Evolutionary conservation across 169 alveolate genomes (phyloP).

Genomic region (Perkinsus marinus): DNA sequence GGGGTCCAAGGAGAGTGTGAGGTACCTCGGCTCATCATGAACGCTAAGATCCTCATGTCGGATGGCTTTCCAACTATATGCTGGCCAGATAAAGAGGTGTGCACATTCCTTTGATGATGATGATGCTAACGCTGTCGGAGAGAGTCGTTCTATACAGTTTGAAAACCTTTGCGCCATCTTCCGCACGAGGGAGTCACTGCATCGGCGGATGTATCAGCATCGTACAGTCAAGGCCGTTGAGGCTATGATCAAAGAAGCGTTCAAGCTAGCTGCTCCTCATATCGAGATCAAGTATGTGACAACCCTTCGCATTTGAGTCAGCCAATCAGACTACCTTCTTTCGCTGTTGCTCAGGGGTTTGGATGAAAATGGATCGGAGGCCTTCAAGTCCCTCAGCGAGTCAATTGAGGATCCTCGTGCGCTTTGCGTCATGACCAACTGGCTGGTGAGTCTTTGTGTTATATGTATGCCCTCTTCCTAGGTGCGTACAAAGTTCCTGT

Average conservation of each 20-base stretch:
- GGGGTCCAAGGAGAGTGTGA: slow-evolving; percentile 25
- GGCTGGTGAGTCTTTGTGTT: neutral
- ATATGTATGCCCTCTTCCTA: neutral
- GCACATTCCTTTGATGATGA: neutral
- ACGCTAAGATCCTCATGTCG: neutral
- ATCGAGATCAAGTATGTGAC: neutral
- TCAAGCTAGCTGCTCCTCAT: neutral
- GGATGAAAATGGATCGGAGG: neutral
- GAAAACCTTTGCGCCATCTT: slow-evolving; percentile 46
- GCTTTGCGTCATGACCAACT: neutral
- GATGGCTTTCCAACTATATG: neutral
- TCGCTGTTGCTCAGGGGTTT: neutral
- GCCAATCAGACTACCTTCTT: no score
- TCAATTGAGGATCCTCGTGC: neutral
- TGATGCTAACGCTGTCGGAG: slow-evolving; percentile 6
- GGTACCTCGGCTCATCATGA: slow-evolving; percentile 2
- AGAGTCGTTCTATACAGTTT: slow-evolving; percentile 10
- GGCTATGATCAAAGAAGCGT: slow-evolving; percentile 48
- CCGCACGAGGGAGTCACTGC: slow-evolving; percentile 40
- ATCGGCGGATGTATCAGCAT: slow-evolving; percentile 47
- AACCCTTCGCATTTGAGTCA: no score
- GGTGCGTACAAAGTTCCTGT: neutral
- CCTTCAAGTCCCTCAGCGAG: neutral
- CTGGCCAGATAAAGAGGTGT: neutral
- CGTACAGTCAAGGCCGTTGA: slow-evolving; percentile 50